Evolutionary conservation across 495 filamentous ascomycete genomes (phyloP), one percentile per base, ranked within the genome.

Genomic region (Filosporella fistucella): DNA sequence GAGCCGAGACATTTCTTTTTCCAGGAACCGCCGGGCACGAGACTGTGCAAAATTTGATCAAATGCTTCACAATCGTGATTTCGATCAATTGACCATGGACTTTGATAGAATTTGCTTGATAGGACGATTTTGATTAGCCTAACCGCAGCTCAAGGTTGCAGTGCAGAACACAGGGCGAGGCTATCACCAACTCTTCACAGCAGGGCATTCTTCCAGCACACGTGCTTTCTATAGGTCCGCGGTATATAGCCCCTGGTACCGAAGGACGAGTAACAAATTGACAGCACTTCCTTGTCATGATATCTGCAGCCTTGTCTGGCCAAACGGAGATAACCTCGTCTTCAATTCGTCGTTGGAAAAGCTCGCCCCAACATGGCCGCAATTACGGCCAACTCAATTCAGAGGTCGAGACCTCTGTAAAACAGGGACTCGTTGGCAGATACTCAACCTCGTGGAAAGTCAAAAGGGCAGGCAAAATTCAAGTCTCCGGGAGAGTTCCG

Each of bases 391-490:
- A 38, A 32, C 41, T 17, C 22, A 9, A 17, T 25, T 30, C 25
- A 29, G 8, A 28, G 41, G 25, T 17, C 41, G 12, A 24, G 41
- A 9, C 24, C 24, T 17, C 14, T 24, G 41, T 10, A 29, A 18
- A 30, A 14, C 41, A 29, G 20, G 41, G 41, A 18, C 11, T 24
- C 32, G 41, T 26, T 43, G 41, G 41, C 41, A 43, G 12, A 43
- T 14, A 22, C n/a, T 48, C 45, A 40, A 40, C 46, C 46, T 49
- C 46, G 46, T 42, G 46, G n/a, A n/a, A n/a, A n/a, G n/a, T n/a
- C n/a, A n/a, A n/a, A n/a, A n/a, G n/a, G n/a, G n/a, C 37, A 38
- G 32, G 28, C 35, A 13, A 16, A 10, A 38, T 21, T 14, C 17
- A n/a, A n/a, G 17, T 10, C 21, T 16, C 4, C 20, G 43, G 28